These are phyloP conservation scores for Lactifluus pinguis DNA, from an alignment of 768 basidiomycete genomes.

Conservation along the genomic window DNA sequence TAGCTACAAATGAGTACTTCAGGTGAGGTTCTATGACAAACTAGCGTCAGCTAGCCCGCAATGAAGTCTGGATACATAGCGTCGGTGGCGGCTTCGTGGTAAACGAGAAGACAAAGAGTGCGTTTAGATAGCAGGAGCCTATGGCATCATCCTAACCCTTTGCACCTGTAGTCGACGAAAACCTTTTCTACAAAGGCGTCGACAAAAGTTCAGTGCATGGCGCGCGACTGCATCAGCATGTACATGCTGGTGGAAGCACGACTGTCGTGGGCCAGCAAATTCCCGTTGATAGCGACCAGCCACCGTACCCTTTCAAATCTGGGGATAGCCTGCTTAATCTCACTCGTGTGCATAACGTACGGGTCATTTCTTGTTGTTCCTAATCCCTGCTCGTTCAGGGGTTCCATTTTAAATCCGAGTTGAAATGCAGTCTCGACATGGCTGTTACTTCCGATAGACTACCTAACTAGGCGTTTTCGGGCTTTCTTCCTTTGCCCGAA, in stretches of 20 bases:
- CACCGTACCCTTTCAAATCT: conserved; percentile 77
- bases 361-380: conserved; percentile 23
- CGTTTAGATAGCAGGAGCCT: background rate
- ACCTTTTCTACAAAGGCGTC: conserved; percentile 88
- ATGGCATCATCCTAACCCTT: background rate
- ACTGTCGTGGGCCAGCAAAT: background rate
- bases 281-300: conserved; percentile 39
- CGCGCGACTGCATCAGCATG: conserved; percentile 64
- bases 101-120: conserved; percentile 87
- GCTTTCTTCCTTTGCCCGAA: background rate
- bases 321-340: conserved; percentile 66
- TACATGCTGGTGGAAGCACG: conserved; percentile 25
- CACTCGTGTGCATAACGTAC: conserved; percentile 75
- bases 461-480: background rate
- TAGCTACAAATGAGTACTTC: conserved; percentile 94
- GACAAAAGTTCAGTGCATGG: conserved; percentile 74
- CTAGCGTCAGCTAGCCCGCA: background rate
- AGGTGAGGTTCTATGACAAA: conserved; percentile 32
- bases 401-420: background rate
- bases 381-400: background rate
- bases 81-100: conserved; percentile 95
- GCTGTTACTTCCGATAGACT: background rate
- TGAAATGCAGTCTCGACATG: background rate
- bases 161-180: conserved; percentile 71
- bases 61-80: conserved; percentile 26